Evolutionary conservation across 1,284 basidiomycete genomes (phyloP).

Genomic region (Fomitiporia mediterranea): DNA sequence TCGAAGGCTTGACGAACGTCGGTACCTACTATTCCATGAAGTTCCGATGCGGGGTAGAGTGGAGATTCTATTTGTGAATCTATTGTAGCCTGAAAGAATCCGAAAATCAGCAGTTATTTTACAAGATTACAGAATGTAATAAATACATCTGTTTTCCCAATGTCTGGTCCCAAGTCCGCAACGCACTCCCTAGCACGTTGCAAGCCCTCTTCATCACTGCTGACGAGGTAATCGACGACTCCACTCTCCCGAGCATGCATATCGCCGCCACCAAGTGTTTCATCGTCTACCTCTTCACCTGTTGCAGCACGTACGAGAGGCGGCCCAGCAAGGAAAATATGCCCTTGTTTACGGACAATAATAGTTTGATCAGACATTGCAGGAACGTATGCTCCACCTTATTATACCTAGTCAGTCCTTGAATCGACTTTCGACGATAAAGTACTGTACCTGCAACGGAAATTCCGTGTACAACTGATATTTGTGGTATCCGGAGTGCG

Average conservation of each 20-base stretch:
- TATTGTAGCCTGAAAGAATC: not conserved
- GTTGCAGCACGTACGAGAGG: constrained; percentile 94
- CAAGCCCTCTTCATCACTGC: constrained; percentile 86
- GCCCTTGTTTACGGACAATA: constrained; percentile 90
- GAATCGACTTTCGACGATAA: constrained; percentile 14
- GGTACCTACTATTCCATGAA: constrained; percentile 89
- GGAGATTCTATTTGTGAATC: constrained; percentile 56
- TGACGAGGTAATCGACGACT: constrained; percentile 89
- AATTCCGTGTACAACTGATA: constrained; percentile 92
- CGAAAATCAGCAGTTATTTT: not conserved
- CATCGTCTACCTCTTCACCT: constrained; percentile 90
- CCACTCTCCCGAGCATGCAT: constrained; percentile 96
- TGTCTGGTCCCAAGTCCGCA: constrained; percentile 60
- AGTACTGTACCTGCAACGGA: constrained; percentile 67
- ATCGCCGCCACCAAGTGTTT: constrained; percentile 84
- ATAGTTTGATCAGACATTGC: constrained; percentile 97
- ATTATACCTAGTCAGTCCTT: constrained; percentile 45
- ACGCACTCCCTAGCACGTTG: constrained; percentile 80
- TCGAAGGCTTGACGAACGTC: constrained; percentile 87
- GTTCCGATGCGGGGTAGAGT: constrained; percentile 73
- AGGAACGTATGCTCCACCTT: constrained; percentile 84
- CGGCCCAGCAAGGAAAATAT: constrained; percentile 94
- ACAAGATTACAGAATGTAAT: not conserved
- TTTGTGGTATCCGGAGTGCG: constrained; percentile 85
- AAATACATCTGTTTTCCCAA: not conserved